Conservation (phyloP, 495 filamentous ascomycete species). For the Trichoderma orchidacearum region DNA sequence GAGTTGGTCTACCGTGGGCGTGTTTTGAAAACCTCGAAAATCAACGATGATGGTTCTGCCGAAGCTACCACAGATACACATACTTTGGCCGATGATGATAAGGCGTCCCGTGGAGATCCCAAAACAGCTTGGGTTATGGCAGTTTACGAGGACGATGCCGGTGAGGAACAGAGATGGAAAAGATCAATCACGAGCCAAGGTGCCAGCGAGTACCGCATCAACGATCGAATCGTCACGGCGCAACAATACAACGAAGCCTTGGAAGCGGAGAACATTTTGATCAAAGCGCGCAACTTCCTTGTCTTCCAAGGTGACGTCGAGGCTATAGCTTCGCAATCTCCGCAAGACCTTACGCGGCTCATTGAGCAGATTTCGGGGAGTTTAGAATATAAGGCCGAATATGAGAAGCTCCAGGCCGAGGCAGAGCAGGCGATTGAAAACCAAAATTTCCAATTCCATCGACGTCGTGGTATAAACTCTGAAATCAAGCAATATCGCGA, state of each 20-base stretch:
- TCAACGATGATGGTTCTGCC: slow-evolving; percentile 73
- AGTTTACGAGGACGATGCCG: slow-evolving; percentile 94
- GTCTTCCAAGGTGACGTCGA: slow-evolving; percentile 99
- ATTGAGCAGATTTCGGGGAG: slow-evolving; percentile 98
- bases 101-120: slow-evolving; percentile 55
- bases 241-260: slow-evolving; percentile 88
- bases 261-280: slow-evolving; percentile 89
- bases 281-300: slow-evolving; percentile 94
- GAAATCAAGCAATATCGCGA: slow-evolving; percentile 97
- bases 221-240: slow-evolving; percentile 76
- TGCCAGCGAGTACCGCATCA: slow-evolving; percentile 91
- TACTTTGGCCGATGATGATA: slow-evolving; percentile 43
- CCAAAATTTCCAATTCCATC: slow-evolving; percentile 71
- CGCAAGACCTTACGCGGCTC: slow-evolving; percentile 82
- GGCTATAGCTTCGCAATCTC: slow-evolving; percentile 88
- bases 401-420: slow-evolving; percentile 75
- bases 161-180: slow-evolving; percentile 92
- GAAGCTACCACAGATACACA: slow-evolving; percentile 29
- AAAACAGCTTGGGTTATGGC: slow-evolving; percentile 98
- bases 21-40: slow-evolving; percentile 79
- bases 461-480: slow-evolving; percentile 87
- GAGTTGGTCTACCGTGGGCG: slow-evolving; percentile 95
- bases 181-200: slow-evolving; percentile 81
- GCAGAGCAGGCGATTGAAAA: slow-evolving; percentile 79
- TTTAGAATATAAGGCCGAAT: slow-evolving; percentile 89